phyloP scores from a whole-genome alignment of 148 eudicot genomes.

The Rheum nobile region DNA sequence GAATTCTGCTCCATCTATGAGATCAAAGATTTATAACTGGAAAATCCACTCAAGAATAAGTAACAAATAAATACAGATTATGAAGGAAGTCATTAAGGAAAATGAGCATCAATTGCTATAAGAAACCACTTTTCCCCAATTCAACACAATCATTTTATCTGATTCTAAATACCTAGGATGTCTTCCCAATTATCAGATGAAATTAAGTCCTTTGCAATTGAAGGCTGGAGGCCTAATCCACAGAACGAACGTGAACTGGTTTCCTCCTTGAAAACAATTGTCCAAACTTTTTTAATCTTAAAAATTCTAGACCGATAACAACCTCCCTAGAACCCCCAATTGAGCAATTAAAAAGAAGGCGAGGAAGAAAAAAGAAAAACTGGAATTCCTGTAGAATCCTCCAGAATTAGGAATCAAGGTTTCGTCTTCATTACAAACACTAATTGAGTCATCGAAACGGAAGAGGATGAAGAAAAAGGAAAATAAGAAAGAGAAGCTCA shows the following conservation, averaged over 20 bases:
- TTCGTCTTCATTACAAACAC: no score
- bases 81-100: neutral
- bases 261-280: no score
- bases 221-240: neutral
- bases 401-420: neutral
- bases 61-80: neutral
- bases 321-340: neutral
- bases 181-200: neutral
- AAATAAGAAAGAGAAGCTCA: slow-evolving; percentile 19
- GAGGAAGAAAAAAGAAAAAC: neutral
- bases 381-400: neutral
- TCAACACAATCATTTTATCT: neutral
- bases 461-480: neutral
- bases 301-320: neutral
- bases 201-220: neutral
- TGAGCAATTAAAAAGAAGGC: neutral
- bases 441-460: neutral
- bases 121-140: neutral
- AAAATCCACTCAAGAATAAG: neutral
- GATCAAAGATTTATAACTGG: neutral
- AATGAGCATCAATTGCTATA: neutral
- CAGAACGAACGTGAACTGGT: no score
- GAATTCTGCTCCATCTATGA: neutral
- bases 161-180: neutral
- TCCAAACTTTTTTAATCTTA: neutral